Base-by-base conservation (phyloP, 495 filamentous ascomycete species). In the Recurvomyces mirabilis region DNA sequence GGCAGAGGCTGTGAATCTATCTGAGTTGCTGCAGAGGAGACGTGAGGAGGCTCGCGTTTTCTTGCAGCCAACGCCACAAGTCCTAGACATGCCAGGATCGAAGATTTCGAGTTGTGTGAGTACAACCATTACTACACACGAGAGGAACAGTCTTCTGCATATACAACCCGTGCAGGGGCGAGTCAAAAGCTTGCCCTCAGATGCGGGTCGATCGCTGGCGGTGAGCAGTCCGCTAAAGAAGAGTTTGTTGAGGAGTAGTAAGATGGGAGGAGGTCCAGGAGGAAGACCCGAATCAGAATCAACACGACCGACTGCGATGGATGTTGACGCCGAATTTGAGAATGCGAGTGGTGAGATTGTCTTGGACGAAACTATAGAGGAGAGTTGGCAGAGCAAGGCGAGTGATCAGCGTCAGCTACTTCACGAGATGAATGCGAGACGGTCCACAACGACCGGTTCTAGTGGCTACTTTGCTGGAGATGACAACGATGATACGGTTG, bases 401-500 rank as follows among this genome's bases (percentile, higher is more conserved):
- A 40, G 33, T 24, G 46, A 54, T 39, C 51, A 54, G 36, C 39
- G 51, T 11, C 51, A 54, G 41, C 18, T 54, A n/a, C 35, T 54
- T 1, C 17, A 13, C 13, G 51, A 54, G 38, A 41, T 45, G 32
- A 18, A 11, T 15, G 22, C 20, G 5, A 21, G 4, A 5, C 26
- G 26, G 7, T 7, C 7, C 26, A 29, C 26, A 7, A 7, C 7
- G 7, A 7, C 7, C 7, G n/a, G n/a, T n/a, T n/a, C n/a, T n/a
- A n/a, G n/a, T n/a, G n/a, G n/a, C n/a, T n/a, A n/a, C n/a, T n/a
- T n/a, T n/a, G n/a, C n/a, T n/a, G 33, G 23, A 38, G 26, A 23
- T 2, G 29, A 11, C 28, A 32, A 38, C 1, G 37, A 42, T 15
- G 19, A 20, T 20, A 9, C n/a, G 4, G 11, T 19, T 20, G 36